Base-by-base conservation (phyloP, 495 filamentous ascomycete genomes). In the Aspergillus indologenus region DNA sequence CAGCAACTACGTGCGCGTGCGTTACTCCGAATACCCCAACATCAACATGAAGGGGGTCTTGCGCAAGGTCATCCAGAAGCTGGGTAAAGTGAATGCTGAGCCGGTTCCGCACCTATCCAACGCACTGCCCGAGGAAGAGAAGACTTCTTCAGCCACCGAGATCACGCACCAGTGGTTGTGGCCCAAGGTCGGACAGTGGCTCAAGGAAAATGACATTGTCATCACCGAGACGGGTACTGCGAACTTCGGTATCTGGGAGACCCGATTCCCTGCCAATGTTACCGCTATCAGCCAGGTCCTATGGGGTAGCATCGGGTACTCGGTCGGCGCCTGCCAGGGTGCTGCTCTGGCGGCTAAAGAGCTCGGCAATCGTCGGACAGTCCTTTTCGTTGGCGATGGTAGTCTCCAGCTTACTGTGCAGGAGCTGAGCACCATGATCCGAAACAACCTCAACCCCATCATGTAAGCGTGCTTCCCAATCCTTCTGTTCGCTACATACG, bases 161-260 rank as follows among this genome's bases (percentile, higher is more conserved):
- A 94, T 97, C 62, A 92, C 82, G 2, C 92, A 96, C 67, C 83
- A 84, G 12, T 96, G 88, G 85, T 81, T 97, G 58, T 97, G 92
- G 92, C 89, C 90, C 0, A 82, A 79, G 49, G 72, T 96, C 52
- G 89, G 90, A 11, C 81, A 89, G 60, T 96, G 89, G 83, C 71
- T 96, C 21, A 79, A 84, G 59, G 78, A 86, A 49, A 78, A 85
- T 19, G 92, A 97, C 64, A 83, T 96, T 52, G 79, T 96, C 44
- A 83, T 96, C 47, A 93, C 90, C 0, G 92, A 96, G 69, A 96
- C 92, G 17, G 92, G 92, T 49, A 96, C 92, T 4, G 80, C 90
- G 26, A 92, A 90, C 74, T 95, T 96, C 72, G 92, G 92, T 45
- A 89, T 95, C 61, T 91, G 87, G 84, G 90, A 96, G 55, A 92